phyloP scores from a whole-genome alignment of 192 early-diverging fungal genomes.

The Backusella tarrabulga region DNA sequence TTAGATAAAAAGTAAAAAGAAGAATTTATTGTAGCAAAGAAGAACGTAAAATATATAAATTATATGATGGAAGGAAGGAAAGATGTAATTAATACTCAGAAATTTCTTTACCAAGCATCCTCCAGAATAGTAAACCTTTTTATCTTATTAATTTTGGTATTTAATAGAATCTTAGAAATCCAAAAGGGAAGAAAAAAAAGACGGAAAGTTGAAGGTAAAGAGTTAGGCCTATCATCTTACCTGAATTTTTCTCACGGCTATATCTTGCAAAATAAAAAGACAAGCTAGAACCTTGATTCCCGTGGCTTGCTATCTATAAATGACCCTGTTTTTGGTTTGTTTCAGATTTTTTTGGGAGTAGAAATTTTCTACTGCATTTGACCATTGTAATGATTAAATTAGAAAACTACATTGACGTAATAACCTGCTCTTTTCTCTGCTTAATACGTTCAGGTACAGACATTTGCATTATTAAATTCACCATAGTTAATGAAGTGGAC shows the following conservation, averaged over 20 bases:
- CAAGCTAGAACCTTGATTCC: too few species aligned
- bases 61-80: not conserved
- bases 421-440: too few species aligned
- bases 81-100: not conserved
- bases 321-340: too few species aligned
- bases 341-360: too few species aligned
- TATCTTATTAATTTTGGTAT: not conserved
- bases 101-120: not conserved
- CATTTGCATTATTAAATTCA: not conserved
- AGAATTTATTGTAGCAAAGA: not conserved
- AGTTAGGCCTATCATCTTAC: not conserved
- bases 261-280: not conserved
- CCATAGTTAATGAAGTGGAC: not conserved
- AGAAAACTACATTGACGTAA: too few species aligned
- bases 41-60: not conserved
- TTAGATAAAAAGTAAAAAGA: not conserved
- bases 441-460: not conserved
- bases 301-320: too few species aligned
- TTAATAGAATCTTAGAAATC: not conserved
- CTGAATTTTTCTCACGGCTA: not conserved
- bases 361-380: too few species aligned
- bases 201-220: not conserved
- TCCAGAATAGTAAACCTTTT: not conserved
- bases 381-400: too few species aligned
- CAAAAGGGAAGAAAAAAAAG: not conserved